Conservation (phyloP, 768 basidiomycete species). For the Amyloporia xantha region DNA sequence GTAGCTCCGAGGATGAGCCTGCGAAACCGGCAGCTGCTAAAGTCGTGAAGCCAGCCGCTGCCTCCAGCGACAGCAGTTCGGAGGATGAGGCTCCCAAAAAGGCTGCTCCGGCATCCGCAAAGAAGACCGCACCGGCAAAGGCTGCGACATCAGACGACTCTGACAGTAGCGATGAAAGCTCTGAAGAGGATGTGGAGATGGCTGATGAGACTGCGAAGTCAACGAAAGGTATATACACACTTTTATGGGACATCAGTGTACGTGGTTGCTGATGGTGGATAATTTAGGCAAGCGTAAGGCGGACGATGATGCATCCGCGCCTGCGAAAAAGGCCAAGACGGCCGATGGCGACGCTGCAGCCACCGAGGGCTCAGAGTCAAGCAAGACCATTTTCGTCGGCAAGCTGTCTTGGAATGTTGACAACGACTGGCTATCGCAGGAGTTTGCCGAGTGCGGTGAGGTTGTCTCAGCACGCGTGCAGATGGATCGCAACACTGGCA, state of each 20-base stretch:
- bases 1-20: slow-evolving; percentile 15
- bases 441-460: slow-evolving; percentile 87
- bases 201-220: slow-evolving; percentile 34
- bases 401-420: slow-evolving; percentile 95
- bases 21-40: slow-evolving; percentile 18
- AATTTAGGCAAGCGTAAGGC: slow-evolving; percentile 75
- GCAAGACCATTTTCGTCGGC: slow-evolving; percentile 84
- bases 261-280: background rate
- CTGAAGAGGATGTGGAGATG: slow-evolving; percentile 52
- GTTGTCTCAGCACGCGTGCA: slow-evolving; percentile 86
- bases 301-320: slow-evolving; percentile 47
- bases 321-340: slow-evolving; percentile 80
- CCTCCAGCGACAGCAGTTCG: slow-evolving; percentile 12
- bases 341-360: slow-evolving; percentile 43
- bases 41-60: slow-evolving; percentile 14
- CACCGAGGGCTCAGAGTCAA: slow-evolving; percentile 36
- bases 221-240: no score
- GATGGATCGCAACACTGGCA: slow-evolving; percentile 74
- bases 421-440: slow-evolving; percentile 88
- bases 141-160: slow-evolving; percentile 21
- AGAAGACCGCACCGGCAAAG: slow-evolving; percentile 19
- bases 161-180: slow-evolving; percentile 17
- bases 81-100: slow-evolving; percentile 20
- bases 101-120: slow-evolving; percentile 15
- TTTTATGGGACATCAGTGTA: slow-evolving; percentile 6